Evolutionary conservation across 768 basidiomycete species (phyloP).

Genomic region (Butyriboletus loyo): DNA sequence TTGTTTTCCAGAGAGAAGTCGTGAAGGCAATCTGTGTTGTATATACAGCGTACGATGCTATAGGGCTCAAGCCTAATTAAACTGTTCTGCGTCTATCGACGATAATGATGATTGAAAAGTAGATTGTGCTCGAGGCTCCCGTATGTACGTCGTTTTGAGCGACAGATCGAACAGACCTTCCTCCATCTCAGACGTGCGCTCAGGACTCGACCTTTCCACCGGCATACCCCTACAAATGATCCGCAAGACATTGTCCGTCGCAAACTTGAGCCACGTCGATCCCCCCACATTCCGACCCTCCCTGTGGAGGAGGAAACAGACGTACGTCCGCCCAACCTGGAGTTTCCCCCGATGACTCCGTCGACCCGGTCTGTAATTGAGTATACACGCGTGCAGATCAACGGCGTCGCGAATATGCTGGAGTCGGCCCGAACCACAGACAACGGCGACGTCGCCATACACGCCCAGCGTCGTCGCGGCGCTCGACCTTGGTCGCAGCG

Average conservation of each 20-base stretch:
- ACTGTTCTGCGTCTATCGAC: too few relatives aligned
- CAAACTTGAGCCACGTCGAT: slow-evolving; percentile 23
- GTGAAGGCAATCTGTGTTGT: slow-evolving; percentile 12
- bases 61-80: background rate
- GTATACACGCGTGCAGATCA: slow-evolving; percentile 22
- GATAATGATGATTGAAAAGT: background rate
- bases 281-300: background rate
- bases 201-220: background rate
- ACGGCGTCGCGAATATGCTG: slow-evolving; percentile 5
- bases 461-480: background rate
- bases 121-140: slow-evolving; percentile 11
- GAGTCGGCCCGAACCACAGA: slow-evolving; percentile 17
- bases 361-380: slow-evolving; percentile 16
- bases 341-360: slow-evolving; percentile 5
- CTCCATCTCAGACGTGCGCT: background rate
- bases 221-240: slow-evolving; percentile 10
- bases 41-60: background rate
- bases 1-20: background rate
- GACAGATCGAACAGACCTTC: slow-evolving; percentile 8
- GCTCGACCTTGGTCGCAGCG: background rate
- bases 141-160: slow-evolving; percentile 8
- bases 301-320: slow-evolving; percentile 23
- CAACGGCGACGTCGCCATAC: slow-evolving; percentile 12
- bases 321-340: slow-evolving; percentile 15
- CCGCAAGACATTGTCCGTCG: slow-evolving; percentile 22